These are phyloP conservation scores for Xylaria flabelliformis DNA, from an alignment of 495 filamentous ascomycete species.

Conservation along the genomic window DNA sequence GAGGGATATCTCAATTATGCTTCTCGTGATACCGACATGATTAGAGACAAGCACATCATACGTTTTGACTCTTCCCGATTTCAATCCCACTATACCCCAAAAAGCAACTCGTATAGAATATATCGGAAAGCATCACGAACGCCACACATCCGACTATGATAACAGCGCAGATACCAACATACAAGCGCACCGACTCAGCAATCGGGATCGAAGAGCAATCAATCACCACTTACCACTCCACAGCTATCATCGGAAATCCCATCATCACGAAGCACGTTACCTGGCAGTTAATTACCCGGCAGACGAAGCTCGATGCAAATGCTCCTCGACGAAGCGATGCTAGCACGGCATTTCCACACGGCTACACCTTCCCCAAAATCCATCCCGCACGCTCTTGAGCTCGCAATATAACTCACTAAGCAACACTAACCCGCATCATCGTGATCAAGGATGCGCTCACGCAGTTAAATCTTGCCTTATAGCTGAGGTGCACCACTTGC, in stretches of 20 bases:
- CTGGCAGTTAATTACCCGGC: too few species aligned
- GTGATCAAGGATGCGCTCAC: constrained; percentile 13
- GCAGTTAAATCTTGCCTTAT: neutral
- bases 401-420: too few species aligned
- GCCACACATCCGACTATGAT: neutral
- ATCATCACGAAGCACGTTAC: too few species aligned
- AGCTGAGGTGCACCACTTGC: neutral
- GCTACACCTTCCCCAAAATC: constrained; percentile 19
- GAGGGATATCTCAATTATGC: neutral
- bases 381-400: neutral
- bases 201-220: constrained; percentile 7
- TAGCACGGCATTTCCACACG: constrained; percentile 20
- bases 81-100: neutral
- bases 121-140: neutral
- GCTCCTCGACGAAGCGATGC: constrained; percentile 22
- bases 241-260: too few species aligned
- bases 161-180: neutral
- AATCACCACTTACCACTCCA: neutral
- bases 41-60: neutral
- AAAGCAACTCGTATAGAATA: neutral
- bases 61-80: too few species aligned
- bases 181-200: constrained; percentile 5
- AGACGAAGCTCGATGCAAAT: constrained; percentile 11
- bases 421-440: constrained; percentile 29
- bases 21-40: neutral